Conservation (phyloP, 1,284 basidiomycete species). For the Ustilago sp. region DNA sequence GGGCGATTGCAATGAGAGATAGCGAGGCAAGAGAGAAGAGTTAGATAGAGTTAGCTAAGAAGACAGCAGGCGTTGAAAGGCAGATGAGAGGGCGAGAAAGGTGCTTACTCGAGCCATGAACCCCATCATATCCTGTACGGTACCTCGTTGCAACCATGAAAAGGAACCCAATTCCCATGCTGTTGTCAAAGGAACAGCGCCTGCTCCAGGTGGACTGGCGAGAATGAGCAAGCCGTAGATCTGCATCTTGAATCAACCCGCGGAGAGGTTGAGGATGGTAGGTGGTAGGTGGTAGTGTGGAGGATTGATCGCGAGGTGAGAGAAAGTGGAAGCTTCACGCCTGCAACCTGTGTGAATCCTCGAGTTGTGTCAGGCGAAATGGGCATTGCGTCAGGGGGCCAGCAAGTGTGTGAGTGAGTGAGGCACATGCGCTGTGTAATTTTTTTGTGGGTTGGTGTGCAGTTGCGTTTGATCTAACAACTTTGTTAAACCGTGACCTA, state of each 20-base stretch:
- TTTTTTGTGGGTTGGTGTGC: no score
- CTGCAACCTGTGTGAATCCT: background rate
- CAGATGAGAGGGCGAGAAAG: background rate
- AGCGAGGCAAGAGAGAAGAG: background rate
- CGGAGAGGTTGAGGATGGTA: background rate
- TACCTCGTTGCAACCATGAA: conserved; percentile 87
- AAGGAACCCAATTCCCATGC: conserved; percentile 90
- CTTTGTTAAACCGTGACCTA: no score
- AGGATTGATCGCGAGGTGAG: conserved; percentile 1
- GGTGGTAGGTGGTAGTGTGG: conserved; percentile 1
- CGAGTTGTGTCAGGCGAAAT: no score
- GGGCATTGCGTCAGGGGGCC: background rate
- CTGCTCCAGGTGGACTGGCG: conserved; percentile 65
- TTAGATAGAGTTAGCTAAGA: background rate
- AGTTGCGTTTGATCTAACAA: no score
- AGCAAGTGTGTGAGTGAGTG: background rate
- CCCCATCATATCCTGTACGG: conserved; percentile 69
- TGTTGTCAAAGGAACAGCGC: conserved; percentile 76
- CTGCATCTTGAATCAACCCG: conserved; percentile 32
- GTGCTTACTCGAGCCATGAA: conserved; percentile 68
- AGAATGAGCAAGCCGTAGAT: conserved; percentile 62
- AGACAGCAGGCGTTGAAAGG: background rate
- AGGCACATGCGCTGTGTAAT: background rate
- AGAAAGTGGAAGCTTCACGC: conserved; percentile 2
- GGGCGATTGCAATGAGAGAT: conserved; percentile 75